Base-by-base conservation (phyloP, 371 early-diverging fungal species). In the Lichtheimia ornata region DNA sequence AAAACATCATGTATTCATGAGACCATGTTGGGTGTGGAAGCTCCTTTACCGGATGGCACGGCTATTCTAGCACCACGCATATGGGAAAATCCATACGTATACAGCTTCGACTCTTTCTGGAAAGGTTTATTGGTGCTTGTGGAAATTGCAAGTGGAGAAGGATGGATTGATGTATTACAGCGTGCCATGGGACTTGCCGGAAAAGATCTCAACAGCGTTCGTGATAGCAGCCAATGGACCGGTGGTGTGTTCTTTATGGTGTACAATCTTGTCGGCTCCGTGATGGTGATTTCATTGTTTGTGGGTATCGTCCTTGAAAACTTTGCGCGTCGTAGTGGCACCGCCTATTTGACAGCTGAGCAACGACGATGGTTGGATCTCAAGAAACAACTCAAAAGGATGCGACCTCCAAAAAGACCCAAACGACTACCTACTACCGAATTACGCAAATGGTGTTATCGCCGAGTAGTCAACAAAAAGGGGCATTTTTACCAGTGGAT, bases 311-410 rank as follows among this genome's bases (percentile, higher is more conserved):
- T 90, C 5, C 83, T 88, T 28, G 85, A 86, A 35, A 86, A 86
- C 65, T 88, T 83, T 59, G 78, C 84, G 5, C 77, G 73, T 54
- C 72, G 84, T 56, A 86, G 83, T 17, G 89, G 88, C 4, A 79
- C 81, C 4, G 86, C 88, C 0, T 86, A 82, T 67, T 64, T 89
- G 55, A 88, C 91, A 0, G 78, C 79, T 11, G 84, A 90, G 56
- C 91, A 90, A 62, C 74, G 84, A 18, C 80, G 86, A 30, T 90
- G 89, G 89, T 66, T 87, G 55, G 88, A 90, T 68, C 66, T 90
- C 50, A 81, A 84, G 59, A 87, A 86, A 56, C 73, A 85, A 25
- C 66, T 90, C 0, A 79, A 79, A 18, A 79, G 78, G 25, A 81
- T 87, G 55, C 69, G 74, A 25, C 88, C 89, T 44, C 79, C 85